These are phyloP conservation scores for Xylariaceae sp. DNA, from an alignment of 2,329 filamentous ascomycete genomes.

Conservation along the genomic window DNA sequence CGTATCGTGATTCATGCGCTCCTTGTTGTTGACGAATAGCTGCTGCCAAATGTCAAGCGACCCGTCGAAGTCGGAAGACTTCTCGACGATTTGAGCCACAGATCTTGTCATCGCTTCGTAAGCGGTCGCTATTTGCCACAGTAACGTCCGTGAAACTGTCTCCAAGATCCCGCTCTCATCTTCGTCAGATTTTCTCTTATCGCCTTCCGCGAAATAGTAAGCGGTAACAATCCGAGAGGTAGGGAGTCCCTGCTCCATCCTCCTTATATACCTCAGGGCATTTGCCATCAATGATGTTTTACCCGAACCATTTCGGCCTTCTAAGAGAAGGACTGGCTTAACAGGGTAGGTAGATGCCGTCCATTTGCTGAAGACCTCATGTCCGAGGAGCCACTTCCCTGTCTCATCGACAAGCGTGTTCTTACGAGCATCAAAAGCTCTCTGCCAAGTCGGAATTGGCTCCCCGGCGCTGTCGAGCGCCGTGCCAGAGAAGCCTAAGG, in stretches of 20 bases:
- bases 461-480: constrained; percentile 36
- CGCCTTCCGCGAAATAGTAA: constrained; percentile 37
- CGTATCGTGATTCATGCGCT: constrained; percentile 34
- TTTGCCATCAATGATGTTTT: constrained; percentile 41
- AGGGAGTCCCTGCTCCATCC: constrained; percentile 24
- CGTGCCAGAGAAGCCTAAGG: constrained; percentile 32
- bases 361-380: constrained; percentile 31
- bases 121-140: constrained; percentile 39
- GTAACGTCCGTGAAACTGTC: constrained; percentile 31
- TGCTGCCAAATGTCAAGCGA: constrained; percentile 37
- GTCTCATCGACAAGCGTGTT: constrained; percentile 35
- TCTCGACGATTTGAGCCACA: constrained; percentile 33
- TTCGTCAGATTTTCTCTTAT: constrained; percentile 35
- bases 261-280: constrained; percentile 33
- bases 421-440: constrained; percentile 34
- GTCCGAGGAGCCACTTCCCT: constrained; percentile 33
- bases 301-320: constrained; percentile 35
- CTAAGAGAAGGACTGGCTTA: constrained; percentile 33
- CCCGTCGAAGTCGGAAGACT: constrained; percentile 29
- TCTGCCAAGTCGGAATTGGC: constrained; percentile 35
- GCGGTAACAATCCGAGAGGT: constrained; percentile 32
- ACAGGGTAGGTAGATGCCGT: constrained; percentile 20
- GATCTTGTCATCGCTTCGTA: constrained; percentile 40
- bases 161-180: constrained; percentile 28
- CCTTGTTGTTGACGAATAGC: constrained; percentile 38